Evolutionary conservation across 192 early-diverging fungal species (phyloP).

Genomic region (Nowakowskiella sp.): DNA sequence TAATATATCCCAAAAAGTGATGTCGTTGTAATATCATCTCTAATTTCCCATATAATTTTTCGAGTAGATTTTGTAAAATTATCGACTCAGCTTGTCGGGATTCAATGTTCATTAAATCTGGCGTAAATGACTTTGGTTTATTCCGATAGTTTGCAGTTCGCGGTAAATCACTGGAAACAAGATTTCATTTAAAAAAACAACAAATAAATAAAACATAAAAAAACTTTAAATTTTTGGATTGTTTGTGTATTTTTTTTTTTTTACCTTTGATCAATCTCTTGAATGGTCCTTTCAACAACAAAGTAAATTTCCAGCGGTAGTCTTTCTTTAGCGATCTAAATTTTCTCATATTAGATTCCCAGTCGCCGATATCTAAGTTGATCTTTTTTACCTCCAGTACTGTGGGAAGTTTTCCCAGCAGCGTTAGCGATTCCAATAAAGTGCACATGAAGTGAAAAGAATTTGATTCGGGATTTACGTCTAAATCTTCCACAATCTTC

Average conservation of each 20-base stretch:
- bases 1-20: slow-evolving; percentile 1
- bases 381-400: slow-evolving; percentile 35
- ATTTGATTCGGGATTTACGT: slow-evolving; percentile 43
- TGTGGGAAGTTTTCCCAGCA: slow-evolving; percentile 33
- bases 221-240: too few relatives aligned
- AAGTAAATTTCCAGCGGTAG: slow-evolving; percentile 38
- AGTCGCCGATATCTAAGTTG: neutral
- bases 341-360: slow-evolving; percentile 14
- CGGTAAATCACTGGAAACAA: too few relatives aligned
- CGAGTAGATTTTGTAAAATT: slow-evolving; percentile 22
- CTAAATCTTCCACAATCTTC: slow-evolving; percentile 40
- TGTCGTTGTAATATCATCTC: slow-evolving; percentile 32
- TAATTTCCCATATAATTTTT: slow-evolving; percentile 26
- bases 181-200: too few relatives aligned
- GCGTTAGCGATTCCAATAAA: slow-evolving; percentile 33
- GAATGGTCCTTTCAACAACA: slow-evolving; percentile 44
- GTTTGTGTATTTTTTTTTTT: too few relatives aligned
- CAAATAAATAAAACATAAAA: too few relatives aligned
- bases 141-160: too few relatives aligned
- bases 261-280: slow-evolving; percentile 38
- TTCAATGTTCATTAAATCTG: slow-evolving; percentile 20
- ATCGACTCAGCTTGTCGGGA: slow-evolving; percentile 11
- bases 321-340: slow-evolving; percentile 20
- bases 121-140: too few relatives aligned
- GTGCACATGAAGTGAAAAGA: slow-evolving; percentile 41